Evolutionary conservation across 2,329 filamentous ascomycete genomes (phyloP).

Genomic region (Neonectria neomacrospora): DNA sequence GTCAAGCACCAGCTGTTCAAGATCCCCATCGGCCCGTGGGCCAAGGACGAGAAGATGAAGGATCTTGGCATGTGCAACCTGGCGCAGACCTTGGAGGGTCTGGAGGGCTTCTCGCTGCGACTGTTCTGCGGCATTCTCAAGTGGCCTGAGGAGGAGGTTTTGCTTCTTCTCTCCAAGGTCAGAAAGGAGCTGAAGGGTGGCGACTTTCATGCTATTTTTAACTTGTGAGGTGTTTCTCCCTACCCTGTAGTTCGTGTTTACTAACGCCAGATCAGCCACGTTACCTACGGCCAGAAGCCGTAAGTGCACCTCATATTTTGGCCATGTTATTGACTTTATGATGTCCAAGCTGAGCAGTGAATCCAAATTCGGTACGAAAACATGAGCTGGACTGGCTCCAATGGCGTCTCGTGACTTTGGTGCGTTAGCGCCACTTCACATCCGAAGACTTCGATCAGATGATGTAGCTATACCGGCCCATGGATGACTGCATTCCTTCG

Average conservation of each 20-base stretch:
- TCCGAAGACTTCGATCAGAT: not conserved
- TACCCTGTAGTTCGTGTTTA: not conserved
- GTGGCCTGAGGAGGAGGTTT: slow-evolving; percentile 19
- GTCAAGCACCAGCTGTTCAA: slow-evolving; percentile 46
- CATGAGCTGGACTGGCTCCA: not conserved
- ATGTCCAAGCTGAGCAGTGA: not conserved
- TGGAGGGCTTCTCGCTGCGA: slow-evolving; percentile 20
- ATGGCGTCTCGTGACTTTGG: not conserved
- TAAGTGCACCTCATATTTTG: not conserved
- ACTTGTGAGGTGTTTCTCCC: slow-evolving; percentile 17
- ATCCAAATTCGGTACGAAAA: not conserved
- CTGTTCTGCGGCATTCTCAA: slow-evolving; percentile 22
- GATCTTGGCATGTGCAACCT: slow-evolving; percentile 46
- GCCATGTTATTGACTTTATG: not conserved
- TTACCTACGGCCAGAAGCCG: slow-evolving; percentile 25
- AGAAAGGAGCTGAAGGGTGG: slow-evolving; percentile 17
- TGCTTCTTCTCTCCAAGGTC: slow-evolving; percentile 15
- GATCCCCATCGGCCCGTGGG: slow-evolving; percentile 51
- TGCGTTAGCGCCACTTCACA: not conserved
- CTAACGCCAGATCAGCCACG: slow-evolving; percentile 6
- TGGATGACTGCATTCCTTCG: too few relatives aligned
- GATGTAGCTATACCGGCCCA: not conserved
- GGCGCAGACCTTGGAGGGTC: slow-evolving; percentile 17
- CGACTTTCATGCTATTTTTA: slow-evolving; percentile 15
- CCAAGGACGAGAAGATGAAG: slow-evolving; percentile 46